Evolutionary conservation across 768 basidiomycete species (phyloP), one percentile per base, ranked within the genome.

Genomic region (Serendipita sp.): DNA sequence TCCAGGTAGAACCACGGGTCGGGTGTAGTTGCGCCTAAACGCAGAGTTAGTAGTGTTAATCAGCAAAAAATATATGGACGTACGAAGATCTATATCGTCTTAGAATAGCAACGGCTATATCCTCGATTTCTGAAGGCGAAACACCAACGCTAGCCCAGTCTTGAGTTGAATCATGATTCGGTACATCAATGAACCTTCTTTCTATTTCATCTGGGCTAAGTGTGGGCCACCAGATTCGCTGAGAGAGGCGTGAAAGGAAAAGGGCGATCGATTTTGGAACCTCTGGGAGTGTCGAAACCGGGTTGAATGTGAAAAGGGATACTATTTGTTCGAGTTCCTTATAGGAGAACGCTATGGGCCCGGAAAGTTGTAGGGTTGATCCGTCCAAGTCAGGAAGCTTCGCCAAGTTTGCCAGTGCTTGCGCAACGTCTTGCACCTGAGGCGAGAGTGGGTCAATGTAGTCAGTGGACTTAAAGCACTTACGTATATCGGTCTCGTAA

Each of bases 371-470:
- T 68, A 92, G 74, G 5, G 84, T 90, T 16, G 70, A 66, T 33
- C 82, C 80, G 43, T 85, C 74, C 22, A 83, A 69, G 60, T 82
- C 82, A 43, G 84, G 79, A 48, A 80, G 77, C 17, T 76, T 69
- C 73, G 88, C 80, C 65, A 90, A 74, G 75, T 90, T 89, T n/a
- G 80, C 78, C 62, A 98, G 79, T 3, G 84, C 94, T 73, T 94
- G 87, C 9, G 96, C 95, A 63, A 98, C 90, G 70, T 99, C 94
- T 69, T 94, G 73, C 24, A 96, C 90, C 90, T 93, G 67, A 5
- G 44, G 67, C 63, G 63, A 2, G 31, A 11, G 17, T 63, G 24
- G 64, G 65, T 62, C 63, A 53, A 63, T 56, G 31, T 64, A 53
- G 67, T 31, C 44, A 42, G 58, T 17, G 9, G 4, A 31, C 24